Percentiles rank a stretch among this genome's conserved stretches.
Conservation (phyloP, 805 yeast genomes). For the Metschnikowia lunata region DNA sequence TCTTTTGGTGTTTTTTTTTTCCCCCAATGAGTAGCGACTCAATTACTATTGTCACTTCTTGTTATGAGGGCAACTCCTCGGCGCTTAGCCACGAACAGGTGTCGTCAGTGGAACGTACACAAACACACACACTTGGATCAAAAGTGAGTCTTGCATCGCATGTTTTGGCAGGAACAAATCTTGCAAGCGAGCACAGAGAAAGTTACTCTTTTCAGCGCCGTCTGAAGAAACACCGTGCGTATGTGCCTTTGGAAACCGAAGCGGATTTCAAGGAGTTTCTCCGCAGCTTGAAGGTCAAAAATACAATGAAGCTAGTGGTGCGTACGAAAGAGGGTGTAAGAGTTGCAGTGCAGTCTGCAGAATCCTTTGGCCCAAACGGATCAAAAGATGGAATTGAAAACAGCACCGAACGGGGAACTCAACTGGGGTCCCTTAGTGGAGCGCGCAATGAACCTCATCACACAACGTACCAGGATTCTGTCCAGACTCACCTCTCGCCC, state of each 20-base stretch:
- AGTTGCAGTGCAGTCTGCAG: no score
- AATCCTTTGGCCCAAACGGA: no score
- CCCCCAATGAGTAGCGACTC: no score
- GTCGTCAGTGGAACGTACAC: neutral
- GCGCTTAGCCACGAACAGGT: no score
- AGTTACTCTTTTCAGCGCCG: conserved; percentile 28
- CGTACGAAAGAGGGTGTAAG: neutral
- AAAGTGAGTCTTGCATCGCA: conserved; percentile 1
- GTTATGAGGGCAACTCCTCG: no score
- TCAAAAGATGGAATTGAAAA: no score
- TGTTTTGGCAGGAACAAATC: conserved; percentile 1
- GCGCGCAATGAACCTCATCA: neutral
- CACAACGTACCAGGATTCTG: no score
- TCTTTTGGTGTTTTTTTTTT: no score
- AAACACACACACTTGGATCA: neutral
- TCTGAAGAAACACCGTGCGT: conserved; percentile 43
- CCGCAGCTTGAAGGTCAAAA: conserved; percentile 47
- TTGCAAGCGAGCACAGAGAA: conserved; percentile 2
- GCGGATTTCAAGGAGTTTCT: conserved; percentile 41
- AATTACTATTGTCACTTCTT: no score
- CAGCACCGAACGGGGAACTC: no score
- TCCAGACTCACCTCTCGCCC: neutral
- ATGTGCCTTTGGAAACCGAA: conserved; percentile 33
- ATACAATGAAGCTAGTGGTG: conserved; percentile 32
- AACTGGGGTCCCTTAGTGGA: no score